These are phyloP conservation scores for Verticillium nonalfalfae DNA, from an alignment of 2,329 filamentous ascomycete species.

Conservation along the genomic window DNA sequence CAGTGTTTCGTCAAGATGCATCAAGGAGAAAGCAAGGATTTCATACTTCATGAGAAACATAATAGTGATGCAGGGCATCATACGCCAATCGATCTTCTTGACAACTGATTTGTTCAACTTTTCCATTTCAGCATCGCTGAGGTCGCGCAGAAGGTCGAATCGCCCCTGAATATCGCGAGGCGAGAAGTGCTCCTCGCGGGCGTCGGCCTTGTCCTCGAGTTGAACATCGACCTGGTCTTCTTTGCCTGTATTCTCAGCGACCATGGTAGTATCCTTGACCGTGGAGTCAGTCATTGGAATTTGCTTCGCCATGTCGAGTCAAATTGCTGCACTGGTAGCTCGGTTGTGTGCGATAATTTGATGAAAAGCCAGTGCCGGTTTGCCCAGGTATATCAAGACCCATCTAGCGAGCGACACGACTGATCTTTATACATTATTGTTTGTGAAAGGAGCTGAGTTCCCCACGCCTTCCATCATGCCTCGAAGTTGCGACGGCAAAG, in stretches of 20 bases:
- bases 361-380: background rate
- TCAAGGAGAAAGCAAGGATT: background rate
- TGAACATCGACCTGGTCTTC: conserved; percentile 4
- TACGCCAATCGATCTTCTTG: conserved; percentile 22
- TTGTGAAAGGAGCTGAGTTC: background rate
- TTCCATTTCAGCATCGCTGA: conserved; percentile 15
- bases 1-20: background rate
- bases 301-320: background rate
- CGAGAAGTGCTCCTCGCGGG: background rate
- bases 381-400: background rate
- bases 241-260: background rate
- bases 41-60: conserved; percentile 20
- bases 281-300: background rate
- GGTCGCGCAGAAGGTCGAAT: conserved; percentile 15
- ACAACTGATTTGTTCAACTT: conserved; percentile 18
- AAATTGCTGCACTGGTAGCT: background rate
- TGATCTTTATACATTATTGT: background rate
- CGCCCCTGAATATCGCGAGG: conserved; percentile 15
- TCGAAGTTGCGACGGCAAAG: background rate
- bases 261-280: background rate
- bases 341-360: background rate
- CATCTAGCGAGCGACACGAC: background rate
- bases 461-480: background rate
- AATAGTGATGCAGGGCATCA: conserved; percentile 19
- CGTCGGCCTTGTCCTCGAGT: background rate